phyloP scores from a whole-genome alignment of 805 yeast species.

The Wickerhamomyces subpelliculosus region DNA sequence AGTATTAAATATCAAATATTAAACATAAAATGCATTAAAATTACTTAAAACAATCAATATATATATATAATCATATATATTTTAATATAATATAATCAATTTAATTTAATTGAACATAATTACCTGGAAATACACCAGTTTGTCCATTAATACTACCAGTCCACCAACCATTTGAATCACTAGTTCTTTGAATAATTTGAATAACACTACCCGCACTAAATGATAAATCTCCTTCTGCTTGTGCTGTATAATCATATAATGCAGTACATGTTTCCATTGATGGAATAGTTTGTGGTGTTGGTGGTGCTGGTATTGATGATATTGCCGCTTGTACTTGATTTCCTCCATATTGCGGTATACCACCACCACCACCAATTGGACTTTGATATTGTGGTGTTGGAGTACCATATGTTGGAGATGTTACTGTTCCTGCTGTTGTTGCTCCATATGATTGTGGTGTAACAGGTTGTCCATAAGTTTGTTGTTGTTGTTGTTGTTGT shows the following conservation, averaged over 20 bases:
- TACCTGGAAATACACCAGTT: slow-evolving; percentile 93
- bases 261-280: slow-evolving; percentile 73
- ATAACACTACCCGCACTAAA: slow-evolving; percentile 86
- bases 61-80: background rate
- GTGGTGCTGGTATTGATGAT: slow-evolving; percentile 22
- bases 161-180: slow-evolving; percentile 96
- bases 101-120: slow-evolving; percentile 73
- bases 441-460: too few relatives aligned
- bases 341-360: slow-evolving; percentile 7
- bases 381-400: slow-evolving; percentile 6
- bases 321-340: slow-evolving; percentile 25
- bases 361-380: too few relatives aligned
- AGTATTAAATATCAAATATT: too few relatives aligned
- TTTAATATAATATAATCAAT: too few relatives aligned
- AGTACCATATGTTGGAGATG: slow-evolving; percentile 20
- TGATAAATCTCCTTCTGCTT: slow-evolving; percentile 84
- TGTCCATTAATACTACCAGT: slow-evolving; percentile 81
- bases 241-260: slow-evolving; percentile 84
- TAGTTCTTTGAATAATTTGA: slow-evolving; percentile 73
- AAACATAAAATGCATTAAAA: background rate
- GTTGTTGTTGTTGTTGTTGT: slow-evolving; percentile 18
- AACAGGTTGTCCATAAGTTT: slow-evolving; percentile 6
- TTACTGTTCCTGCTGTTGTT: slow-evolving; percentile 19
- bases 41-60: background rate
- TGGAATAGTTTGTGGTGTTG: slow-evolving; percentile 24